Evolutionary conservation across 257 asterid species (phyloP).

Genomic region (Paraleonurus japonicus): DNA sequence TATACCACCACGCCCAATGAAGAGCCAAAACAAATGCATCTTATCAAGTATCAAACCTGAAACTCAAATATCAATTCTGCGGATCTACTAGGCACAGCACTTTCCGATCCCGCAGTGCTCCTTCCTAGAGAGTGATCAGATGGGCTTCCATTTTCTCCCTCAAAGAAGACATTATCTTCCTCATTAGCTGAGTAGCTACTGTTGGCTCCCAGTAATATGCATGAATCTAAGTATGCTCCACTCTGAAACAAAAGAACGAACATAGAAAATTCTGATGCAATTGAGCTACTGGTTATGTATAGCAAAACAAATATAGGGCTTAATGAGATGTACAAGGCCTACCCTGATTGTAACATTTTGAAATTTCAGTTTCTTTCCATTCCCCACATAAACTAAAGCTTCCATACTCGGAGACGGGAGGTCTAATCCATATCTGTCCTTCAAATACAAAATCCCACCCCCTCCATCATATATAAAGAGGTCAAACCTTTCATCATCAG

Average conservation of each 20-base stretch:
- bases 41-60: conserved; percentile 49
- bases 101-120: conserved; percentile 36
- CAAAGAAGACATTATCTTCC: conserved; percentile 68
- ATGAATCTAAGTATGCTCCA: conserved; percentile 79
- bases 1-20: background rate
- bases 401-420: conserved; percentile 68
- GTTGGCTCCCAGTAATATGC: conserved; percentile 77
- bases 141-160: conserved; percentile 48
- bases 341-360: conserved; percentile 85
- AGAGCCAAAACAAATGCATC: conserved; percentile 1
- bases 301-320: conserved; percentile 9
- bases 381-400: conserved; percentile 81
- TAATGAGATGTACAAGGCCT: conserved; percentile 22
- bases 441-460: conserved; percentile 83
- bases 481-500: conserved; percentile 82
- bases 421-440: conserved; percentile 63
- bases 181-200: conserved; percentile 84
- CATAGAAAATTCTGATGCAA: conserved; percentile 21
- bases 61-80: conserved; percentile 69
- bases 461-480: conserved; percentile 80
- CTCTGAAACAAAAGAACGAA: conserved; percentile 49
- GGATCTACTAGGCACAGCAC: conserved; percentile 49
- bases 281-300: background rate
- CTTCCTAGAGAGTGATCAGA: conserved; percentile 41
- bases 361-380: conserved; percentile 84